Evolutionary conservation across 768 basidiomycete species (phyloP).

Genomic region (Leucocoprinus birnbaumii): DNA sequence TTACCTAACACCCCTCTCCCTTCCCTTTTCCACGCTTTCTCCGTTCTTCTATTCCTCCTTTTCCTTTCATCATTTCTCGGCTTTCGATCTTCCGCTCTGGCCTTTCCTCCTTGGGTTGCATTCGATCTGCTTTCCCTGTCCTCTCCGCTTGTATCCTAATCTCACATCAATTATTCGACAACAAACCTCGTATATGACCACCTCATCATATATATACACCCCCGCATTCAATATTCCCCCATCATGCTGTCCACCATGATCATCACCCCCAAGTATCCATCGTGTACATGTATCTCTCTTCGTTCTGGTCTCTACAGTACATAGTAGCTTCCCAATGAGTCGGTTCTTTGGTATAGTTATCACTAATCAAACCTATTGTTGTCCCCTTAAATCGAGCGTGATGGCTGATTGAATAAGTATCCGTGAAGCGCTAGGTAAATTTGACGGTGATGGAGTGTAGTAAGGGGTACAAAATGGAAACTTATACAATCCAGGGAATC

Average conservation of each 20-base stretch:
- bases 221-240: conserved; percentile 8
- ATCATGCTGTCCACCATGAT: neutral
- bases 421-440: neutral
- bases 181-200: conserved; percentile 8
- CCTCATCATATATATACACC: conserved; percentile 7
- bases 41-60: too few relatives aligned
- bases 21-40: neutral
- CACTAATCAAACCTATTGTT: conserved; percentile 14
- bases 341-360: conserved; percentile 14
- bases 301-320: conserved; percentile 9
- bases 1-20: neutral
- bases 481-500: conserved; percentile 81
- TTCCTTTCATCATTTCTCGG: neutral
- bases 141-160: conserved; percentile 15
- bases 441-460: neutral
- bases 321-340: conserved; percentile 3
- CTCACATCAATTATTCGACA: conserved; percentile 6
- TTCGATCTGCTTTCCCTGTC: conserved; percentile 16
- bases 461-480: neutral
- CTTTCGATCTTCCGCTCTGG: neutral
- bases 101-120: conserved; percentile 17
- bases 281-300: conserved; percentile 4
- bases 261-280: neutral
- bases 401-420: neutral
- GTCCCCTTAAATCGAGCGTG: neutral